Base-by-base conservation (phyloP, 2,329 filamentous ascomycete genomes). In the Chlorencoelia australis region DNA sequence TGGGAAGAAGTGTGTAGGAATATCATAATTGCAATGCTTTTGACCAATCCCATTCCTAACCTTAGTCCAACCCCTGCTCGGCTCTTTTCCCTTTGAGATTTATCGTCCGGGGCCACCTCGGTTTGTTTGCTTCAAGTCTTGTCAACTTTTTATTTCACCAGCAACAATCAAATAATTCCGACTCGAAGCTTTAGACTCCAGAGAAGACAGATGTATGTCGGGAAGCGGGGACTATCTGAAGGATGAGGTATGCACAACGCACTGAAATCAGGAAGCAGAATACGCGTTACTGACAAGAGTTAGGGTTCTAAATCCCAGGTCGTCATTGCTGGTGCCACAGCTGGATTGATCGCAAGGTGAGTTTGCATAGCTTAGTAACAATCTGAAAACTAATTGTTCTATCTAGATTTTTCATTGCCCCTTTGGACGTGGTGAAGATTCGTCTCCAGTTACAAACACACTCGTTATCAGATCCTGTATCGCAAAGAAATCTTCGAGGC, bases 381-480 rank as follows among this genome's bases (percentile, higher is more conserved):
- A 15, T 19, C 35, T 6, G 18, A 39, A 18, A 17, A 7, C 33
- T 35, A 34, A 37, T 39, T 26, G 40, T 32, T 31, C 2, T 6
- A 50, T 31, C 10, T 16, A 87, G 84, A 58, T 96, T 98, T 67
- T 75, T 91, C 55, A 81, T 96, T 57, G 86, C 91, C 13, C 91
- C 91, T 35, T 82, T 98, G 48, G 91, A 98, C 61, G 91, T 98
- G 45, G 78, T 96, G 64, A 96, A 98, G 68, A 98, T 98, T 63
- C 84, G 91, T 30, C 79, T 96, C 30, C 91, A 98, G 59, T 77
- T 98, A 13, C 91, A 96, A 61, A 75, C 83, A 29, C 82, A 93
- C 64, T 87, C 85, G 32, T 40, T 52, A 42, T 81, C 80, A 50
- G 81, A 89, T 54, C 82, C 85, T 2, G 61, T 77, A 7, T 71